Base-by-base conservation (phyloP, 2,329 filamentous ascomycete genomes). In the Phialophora tarda region DNA sequence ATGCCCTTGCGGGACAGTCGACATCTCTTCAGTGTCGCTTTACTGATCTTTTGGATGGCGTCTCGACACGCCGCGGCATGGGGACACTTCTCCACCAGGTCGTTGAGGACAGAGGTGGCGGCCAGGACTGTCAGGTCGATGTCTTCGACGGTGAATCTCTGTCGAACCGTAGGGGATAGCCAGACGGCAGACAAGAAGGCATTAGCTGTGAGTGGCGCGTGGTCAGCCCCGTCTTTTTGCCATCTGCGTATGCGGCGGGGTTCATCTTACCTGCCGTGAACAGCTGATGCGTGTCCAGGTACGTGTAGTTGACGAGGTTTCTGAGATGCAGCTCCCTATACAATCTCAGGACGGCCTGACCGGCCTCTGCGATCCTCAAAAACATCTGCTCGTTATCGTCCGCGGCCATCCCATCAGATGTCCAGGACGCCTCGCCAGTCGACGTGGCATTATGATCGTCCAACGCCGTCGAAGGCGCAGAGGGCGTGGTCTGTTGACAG, bases 331-430 rank as follows among this genome's bases (percentile, higher is more conserved):
- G 41, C 41, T 47, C 41, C 41, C 41, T 47, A 6, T 47, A 47
- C 41, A 47, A 47, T n/a, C 41, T 47, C 41, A 47, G n/a, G 41
- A 47, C 41, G 41, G 41, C 41, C 41, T 47, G 41, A 47, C 41
- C n/a, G 41, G 41, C 41, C n/a, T 47, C 41, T 47, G 41, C 41
- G 41, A 47, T 47, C n/a, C 41, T 47, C 41, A 47, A 47, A 47
- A 47, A 47, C 41, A 47, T 47, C 41, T 47, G 41, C 41, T 47
- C 41, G n/a, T 7, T 47, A 3, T 47, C 41, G 7, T 47, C 41
- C n/a, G 41, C 41, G n/a, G 41, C 41, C 41, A 47, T 47, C n/a
- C 41, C 41, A 47, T 47, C 41, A n/a, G 41, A 47, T n/a, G n/a
- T 47, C n/a, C 41, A 12, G 41, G 41, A 47, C 12, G 12, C 2